Base-by-base conservation (phyloP, 371 early-diverging fungal genomes). In the Rhizopus microsporus region DNA sequence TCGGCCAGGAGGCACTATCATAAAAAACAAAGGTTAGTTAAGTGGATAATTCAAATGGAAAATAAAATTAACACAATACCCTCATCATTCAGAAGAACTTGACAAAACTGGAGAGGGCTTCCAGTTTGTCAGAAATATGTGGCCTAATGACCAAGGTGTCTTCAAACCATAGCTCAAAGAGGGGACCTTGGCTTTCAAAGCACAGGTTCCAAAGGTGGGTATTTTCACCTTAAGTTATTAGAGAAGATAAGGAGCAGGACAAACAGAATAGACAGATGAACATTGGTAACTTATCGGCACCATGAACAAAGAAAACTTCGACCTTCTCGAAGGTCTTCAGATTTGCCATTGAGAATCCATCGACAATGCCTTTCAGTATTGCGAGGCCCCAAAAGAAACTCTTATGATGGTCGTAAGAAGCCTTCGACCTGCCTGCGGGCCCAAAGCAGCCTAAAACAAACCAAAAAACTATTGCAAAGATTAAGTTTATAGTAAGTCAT, bases 321-420 rank as follows among this genome's bases (percentile, higher is more conserved):
- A 13, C 1, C 29, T 56, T 33, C n/a, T 17, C 9, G 31, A 62
- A 47, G 8, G 46, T 46, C 13, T 44, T 38, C 10, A 51, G 13
- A 15, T 33, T 38, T 32, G 45, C 47, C 12, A 51, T 16, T 9
- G 51, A 32, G 45, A 61, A 56, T 4, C 42, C 51, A 38, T 56
- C 62, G 30, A 56, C 60, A 52, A 46, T 62, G 46, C 23, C 29
- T 13, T 52, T 62, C 13, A 62, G 45, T 51, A 62, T 51, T 38
- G 56, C 62, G 32, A 62, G 46, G 7, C 38, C 30, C 9, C 40
- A 55, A 29, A 60, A 43, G 31, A 60, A 42, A 37, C 51, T 51
- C 34, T 62, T 62, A 35, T 62, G 62, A 50, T 61, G 39, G 13
- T 61, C 56, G 13, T n/a, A n/a, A n/a, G n/a, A n/a, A n/a, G n/a